These are phyloP conservation scores for Suillus luteus DNA, from an alignment of 768 basidiomycete species.

Conservation along the genomic window DNA sequence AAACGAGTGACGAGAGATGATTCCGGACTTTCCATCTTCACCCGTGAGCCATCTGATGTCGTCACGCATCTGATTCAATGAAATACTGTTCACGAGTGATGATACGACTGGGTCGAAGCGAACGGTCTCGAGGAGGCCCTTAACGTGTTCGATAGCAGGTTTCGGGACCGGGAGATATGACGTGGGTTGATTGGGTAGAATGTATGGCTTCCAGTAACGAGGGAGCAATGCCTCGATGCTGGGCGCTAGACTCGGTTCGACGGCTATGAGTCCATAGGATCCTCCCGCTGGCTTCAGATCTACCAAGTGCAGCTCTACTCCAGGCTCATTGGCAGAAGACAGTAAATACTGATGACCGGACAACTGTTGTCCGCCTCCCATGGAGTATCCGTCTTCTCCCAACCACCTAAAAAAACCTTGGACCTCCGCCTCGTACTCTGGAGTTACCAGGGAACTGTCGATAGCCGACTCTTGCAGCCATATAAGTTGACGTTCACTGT, in stretches of 20 bases:
- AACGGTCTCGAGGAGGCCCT: constrained; percentile 55
- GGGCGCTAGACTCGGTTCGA: constrained; percentile 42
- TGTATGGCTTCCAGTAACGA: constrained; percentile 68
- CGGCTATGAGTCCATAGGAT: constrained; percentile 51
- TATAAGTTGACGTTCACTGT: constrained; percentile 46
- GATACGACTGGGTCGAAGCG: constrained; percentile 73
- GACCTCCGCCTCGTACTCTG: constrained; percentile 36
- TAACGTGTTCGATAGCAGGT: constrained; percentile 54
- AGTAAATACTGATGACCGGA: constrained; percentile 25
- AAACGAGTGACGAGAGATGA: constrained; percentile 84
- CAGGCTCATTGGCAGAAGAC: constrained; percentile 13
- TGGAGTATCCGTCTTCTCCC: constrained; percentile 19
- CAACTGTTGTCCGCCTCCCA: constrained; percentile 15
- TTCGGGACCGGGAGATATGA: constrained; percentile 58
- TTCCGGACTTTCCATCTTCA: constrained; percentile 71
- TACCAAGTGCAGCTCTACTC: constrained; percentile 15
- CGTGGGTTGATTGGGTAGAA: constrained; percentile 54
- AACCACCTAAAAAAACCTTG: constrained; percentile 38
- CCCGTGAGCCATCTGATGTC: constrained; percentile 86
- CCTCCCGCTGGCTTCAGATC: constrained; percentile 46
- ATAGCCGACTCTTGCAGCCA: constrained; percentile 62
- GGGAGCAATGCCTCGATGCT: constrained; percentile 67
- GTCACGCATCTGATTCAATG: constrained; percentile 60
- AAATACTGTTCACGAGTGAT: constrained; percentile 67
- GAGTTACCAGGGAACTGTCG: constrained; percentile 44